Conservation (phyloP, 768 basidiomycete species). For the Russula lepida region DNA sequence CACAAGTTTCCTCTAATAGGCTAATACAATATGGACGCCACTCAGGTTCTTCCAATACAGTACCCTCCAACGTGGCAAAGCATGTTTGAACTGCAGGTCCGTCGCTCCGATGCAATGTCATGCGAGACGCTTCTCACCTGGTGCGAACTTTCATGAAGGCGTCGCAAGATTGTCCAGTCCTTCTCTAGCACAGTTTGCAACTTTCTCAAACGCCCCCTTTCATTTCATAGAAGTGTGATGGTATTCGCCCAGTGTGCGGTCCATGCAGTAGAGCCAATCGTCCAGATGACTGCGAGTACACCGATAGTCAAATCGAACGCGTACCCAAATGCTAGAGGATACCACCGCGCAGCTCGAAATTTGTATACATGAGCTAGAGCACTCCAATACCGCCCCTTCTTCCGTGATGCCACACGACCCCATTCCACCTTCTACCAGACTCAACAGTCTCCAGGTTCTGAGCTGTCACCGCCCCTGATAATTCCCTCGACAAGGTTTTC, state of each 20-base stretch:
- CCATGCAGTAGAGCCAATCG: constrained; percentile 50
- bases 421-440: constrained; percentile 7
- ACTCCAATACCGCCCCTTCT: constrained; percentile 4
- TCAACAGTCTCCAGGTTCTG: background rate
- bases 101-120: background rate
- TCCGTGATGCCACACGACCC: constrained; percentile 20
- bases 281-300: constrained; percentile 62
- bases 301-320: constrained; percentile 50
- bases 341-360: constrained; percentile 46
- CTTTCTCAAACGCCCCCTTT: background rate
- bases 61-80: constrained; percentile 22
- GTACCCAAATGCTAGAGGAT: constrained; percentile 53
- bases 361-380: constrained; percentile 32
- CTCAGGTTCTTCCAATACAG: constrained; percentile 8
- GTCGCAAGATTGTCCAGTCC: constrained; percentile 17
- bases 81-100: constrained; percentile 21
- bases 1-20: background rate
- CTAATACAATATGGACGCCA: constrained; percentile 5
- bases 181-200: background rate
- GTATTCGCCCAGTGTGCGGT: constrained; percentile 52
- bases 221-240: constrained; percentile 51
- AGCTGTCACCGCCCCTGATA: background rate
- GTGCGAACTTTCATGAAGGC: background rate
- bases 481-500: background rate
- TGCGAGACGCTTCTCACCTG: background rate